Evolutionary conservation across 306 rosid species (phyloP), one percentile per base, ranked within the genome.

Genomic region (Quillaja saponaria): DNA sequence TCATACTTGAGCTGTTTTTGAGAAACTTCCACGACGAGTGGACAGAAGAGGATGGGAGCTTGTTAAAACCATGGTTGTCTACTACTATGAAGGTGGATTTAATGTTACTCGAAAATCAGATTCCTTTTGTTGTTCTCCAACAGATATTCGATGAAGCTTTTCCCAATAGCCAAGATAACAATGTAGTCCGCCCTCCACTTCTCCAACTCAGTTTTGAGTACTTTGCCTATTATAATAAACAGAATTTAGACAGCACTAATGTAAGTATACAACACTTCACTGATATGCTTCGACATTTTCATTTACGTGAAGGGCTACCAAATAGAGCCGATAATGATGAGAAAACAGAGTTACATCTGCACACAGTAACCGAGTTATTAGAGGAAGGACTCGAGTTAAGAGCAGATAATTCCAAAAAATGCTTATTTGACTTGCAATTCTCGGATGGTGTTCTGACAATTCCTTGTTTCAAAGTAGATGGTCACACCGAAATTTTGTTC

Each of bases 281-380:
- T 3, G 72, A 67, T 57, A 13, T 57, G 35, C 31, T 46, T 7
- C 46, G 72, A 67, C 10, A 1, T 8, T 25, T 4, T 5, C 11
- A n/a, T n/a, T 1, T 68, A 21, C 0, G 10, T 2, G 0, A 1
- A 3, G 15, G 2, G 2, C 18, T 1, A 47, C 16, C n/a, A 6
- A 0, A 8, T 0, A 6, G 25, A 6, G n/a, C n/a, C n/a, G 2
- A 1, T 6, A 0, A 0, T 0, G 3, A 13, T 1, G 1, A 1
- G 6, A 0, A 1, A 8, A 0, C 0, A 3, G 0, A 0, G 1
- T 0, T 0, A 0, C 25, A 0, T 11, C 2, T 13, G 0, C 8
- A 10, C 3, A 28, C 34, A 25, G 66, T 35, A 15, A 34, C 18
- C 1, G 21, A 49, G 1, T 40, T 49, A 31, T 0, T 1, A 0